A percentile compares a stretch with the other conserved stretches of the same genome.
These are phyloP conservation scores for Stagonosporopsis rhizophila DNA, from an alignment of 2,329 filamentous ascomycete genomes.

Conservation along the genomic window DNA sequence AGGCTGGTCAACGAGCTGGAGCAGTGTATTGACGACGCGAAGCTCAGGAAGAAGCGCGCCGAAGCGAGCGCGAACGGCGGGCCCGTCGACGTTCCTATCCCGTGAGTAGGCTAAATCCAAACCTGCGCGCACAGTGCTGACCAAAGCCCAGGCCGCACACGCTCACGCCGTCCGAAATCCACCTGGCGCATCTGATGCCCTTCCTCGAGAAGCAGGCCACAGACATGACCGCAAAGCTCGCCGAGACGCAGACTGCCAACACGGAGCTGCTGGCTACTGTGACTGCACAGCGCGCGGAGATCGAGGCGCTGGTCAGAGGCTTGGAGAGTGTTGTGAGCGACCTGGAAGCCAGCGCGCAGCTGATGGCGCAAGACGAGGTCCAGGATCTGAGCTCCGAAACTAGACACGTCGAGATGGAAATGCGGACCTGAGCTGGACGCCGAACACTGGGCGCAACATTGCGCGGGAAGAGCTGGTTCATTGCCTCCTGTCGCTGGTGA, in stretches of 20 bases:
- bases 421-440: conserved; percentile 38
- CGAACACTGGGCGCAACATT: neutral
- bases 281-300: conserved; percentile 62
- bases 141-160: conserved; percentile 60
- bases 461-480: neutral
- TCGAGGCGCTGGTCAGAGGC: conserved; percentile 61
- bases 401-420: conserved; percentile 44
- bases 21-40: conserved; percentile 65
- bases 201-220: conserved; percentile 60
- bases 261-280: conserved; percentile 60
- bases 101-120: conserved; percentile 51
- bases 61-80: conserved; percentile 49
- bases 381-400: conserved; percentile 46
- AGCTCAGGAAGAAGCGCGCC: conserved; percentile 57
- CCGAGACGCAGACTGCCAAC: conserved; percentile 61
- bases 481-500: neutral
- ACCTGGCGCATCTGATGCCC: conserved; percentile 65
- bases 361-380: conserved; percentile 49
- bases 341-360: conserved; percentile 59
- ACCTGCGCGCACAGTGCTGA: neutral
- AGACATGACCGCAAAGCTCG: conserved; percentile 59
- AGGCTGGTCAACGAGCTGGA: conserved; percentile 67
- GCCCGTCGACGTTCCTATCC: conserved; percentile 46
- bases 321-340: conserved; percentile 65
- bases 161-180: conserved; percentile 62